Percentiles rank a stretch among this genome's conserved stretches.
These are phyloP conservation scores for Echinochloa phyllopogon DNA, from an alignment of 176 grass and related monocot species.

Conservation along the genomic window DNA sequence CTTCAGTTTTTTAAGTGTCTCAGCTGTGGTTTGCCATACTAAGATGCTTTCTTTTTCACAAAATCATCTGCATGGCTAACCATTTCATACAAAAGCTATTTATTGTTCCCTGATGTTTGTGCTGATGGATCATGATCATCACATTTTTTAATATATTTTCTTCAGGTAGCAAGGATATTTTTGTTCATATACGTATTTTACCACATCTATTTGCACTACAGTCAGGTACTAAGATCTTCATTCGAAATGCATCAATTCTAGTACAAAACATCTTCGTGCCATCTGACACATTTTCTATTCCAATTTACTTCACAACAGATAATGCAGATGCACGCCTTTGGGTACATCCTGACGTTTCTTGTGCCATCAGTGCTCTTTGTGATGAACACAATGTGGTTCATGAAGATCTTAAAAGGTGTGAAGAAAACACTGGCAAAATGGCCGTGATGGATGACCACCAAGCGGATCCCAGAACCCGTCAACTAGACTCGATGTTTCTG, in stretches of 20 bases:
- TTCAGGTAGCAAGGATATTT: slow-evolving; percentile 92
- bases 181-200: slow-evolving; percentile 94
- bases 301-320: slow-evolving; percentile 54
- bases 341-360: slow-evolving; percentile 62
- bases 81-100: slow-evolving; percentile 5
- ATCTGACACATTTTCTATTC: slow-evolving; percentile 37
- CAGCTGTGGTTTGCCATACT: not conserved
- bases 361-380: slow-evolving; percentile 71
- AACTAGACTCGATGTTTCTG: slow-evolving; percentile 6
- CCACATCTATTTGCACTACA: slow-evolving; percentile 80
- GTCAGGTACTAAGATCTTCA: slow-evolving; percentile 67
- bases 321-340: slow-evolving; percentile 74
- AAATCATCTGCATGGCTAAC: slow-evolving; percentile 7
- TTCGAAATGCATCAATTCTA: slow-evolving; percentile 11
- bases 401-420: slow-evolving; percentile 89
- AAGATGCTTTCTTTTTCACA: not conserved
- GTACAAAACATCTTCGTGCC: slow-evolving; percentile 1
- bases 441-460: slow-evolving; percentile 44
- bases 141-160: slow-evolving; percentile 30
- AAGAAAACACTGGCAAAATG: slow-evolving; percentile 79
- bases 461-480: slow-evolving; percentile 5
- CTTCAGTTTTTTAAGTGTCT: not conserved
- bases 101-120: slow-evolving; percentile 5
- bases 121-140: slow-evolving; percentile 32
- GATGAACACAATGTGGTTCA: slow-evolving; percentile 94